phyloP scores from a whole-genome alignment of 495 filamentous ascomycete genomes.

The Staphylotrichum longicolle region DNA sequence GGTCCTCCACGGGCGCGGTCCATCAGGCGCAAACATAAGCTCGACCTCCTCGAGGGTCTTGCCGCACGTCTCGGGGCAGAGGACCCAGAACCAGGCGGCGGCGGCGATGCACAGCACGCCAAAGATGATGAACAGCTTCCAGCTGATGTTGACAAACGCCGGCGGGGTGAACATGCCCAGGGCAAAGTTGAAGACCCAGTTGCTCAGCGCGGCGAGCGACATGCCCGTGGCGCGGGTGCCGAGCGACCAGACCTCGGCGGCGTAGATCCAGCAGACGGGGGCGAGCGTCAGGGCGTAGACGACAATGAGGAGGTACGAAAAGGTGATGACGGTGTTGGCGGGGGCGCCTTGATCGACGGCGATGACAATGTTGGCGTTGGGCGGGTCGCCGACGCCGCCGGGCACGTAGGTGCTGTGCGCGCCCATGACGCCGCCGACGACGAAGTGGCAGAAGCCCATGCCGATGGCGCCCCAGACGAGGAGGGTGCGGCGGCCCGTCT shows the following conservation, averaged over 20 bases:
- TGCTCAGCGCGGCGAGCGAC: slow-evolving; percentile 62
- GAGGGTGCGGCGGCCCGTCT: slow-evolving; percentile 66
- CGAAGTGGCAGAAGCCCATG: slow-evolving; percentile 69
- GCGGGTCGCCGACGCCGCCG: slow-evolving; percentile 52
- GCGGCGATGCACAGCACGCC: slow-evolving; percentile 65
- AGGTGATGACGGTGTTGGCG: slow-evolving; percentile 68
- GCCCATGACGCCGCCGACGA: slow-evolving; percentile 58
- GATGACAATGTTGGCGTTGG: slow-evolving; percentile 65
- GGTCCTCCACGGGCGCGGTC: slow-evolving; percentile 57
- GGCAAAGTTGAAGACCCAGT: slow-evolving; percentile 79
- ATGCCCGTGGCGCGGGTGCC: slow-evolving; percentile 73
- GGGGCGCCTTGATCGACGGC: slow-evolving; percentile 54
- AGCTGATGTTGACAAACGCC: slow-evolving; percentile 68
- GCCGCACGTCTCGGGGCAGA: slow-evolving; percentile 69
- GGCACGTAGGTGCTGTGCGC: slow-evolving; percentile 47
- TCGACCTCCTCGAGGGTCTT: slow-evolving; percentile 72
- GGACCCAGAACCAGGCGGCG: slow-evolving; percentile 62
- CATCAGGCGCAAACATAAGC: slow-evolving; percentile 56
- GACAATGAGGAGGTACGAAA: slow-evolving; percentile 68
- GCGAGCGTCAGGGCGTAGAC: slow-evolving; percentile 70
- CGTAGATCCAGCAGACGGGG: slow-evolving; percentile 71
- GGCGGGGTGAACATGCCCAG: slow-evolving; percentile 69
- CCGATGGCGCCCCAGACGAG: slow-evolving; percentile 67
- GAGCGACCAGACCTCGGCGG: slow-evolving; percentile 71
- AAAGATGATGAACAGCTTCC: slow-evolving; percentile 73